Evolutionary conservation across 1,284 basidiomycete genomes (phyloP).

Genomic region (Hortiboletus rubellus): DNA sequence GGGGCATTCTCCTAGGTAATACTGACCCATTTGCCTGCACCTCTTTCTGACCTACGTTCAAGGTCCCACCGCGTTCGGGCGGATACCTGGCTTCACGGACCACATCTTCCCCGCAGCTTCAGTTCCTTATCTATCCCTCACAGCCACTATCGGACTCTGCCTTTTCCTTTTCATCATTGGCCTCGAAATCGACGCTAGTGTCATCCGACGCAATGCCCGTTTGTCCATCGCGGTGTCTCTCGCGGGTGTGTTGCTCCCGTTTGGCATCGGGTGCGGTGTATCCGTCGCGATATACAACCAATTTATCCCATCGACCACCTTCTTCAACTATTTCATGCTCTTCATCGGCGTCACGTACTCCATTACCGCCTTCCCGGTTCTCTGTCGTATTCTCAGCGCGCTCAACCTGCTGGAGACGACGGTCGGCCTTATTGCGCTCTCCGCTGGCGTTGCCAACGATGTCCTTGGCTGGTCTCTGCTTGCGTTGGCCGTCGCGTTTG

Average conservation of each 20-base stretch:
- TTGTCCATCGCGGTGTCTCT: conserved; percentile 49
- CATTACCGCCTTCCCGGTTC: conserved; percentile 93
- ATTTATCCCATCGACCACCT: conserved; percentile 68
- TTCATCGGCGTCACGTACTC: conserved; percentile 91
- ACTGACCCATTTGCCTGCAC: not conserved
- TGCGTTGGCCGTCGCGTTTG: conserved; percentile 87
- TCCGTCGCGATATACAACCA: conserved; percentile 78
- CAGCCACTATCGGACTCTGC: conserved; percentile 92
- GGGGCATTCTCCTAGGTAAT: conserved; percentile 82
- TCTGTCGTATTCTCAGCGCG: conserved; percentile 86
- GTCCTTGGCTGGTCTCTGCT: conserved; percentile 76
- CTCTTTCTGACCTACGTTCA: not conserved
- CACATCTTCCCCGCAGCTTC: conserved; percentile 81
- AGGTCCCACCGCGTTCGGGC: conserved; percentile 78
- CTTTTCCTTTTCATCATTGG: conserved; percentile 94
- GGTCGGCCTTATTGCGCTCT: conserved; percentile 91
- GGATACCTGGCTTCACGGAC: conserved; percentile 76
- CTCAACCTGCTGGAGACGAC: conserved; percentile 87
- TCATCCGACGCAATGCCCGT: conserved; percentile 57
- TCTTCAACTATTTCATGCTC: conserved; percentile 87
- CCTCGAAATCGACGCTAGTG: conserved; percentile 79
- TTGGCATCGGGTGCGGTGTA: conserved; percentile 83
- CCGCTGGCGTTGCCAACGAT: conserved; percentile 93
- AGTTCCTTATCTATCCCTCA: conserved; percentile 77
- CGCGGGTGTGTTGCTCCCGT: conserved; percentile 77